These are phyloP conservation scores for Botrytis cinerea DNA, from an alignment of 2,329 filamentous ascomycete genomes.

Conservation along the genomic window DNA sequence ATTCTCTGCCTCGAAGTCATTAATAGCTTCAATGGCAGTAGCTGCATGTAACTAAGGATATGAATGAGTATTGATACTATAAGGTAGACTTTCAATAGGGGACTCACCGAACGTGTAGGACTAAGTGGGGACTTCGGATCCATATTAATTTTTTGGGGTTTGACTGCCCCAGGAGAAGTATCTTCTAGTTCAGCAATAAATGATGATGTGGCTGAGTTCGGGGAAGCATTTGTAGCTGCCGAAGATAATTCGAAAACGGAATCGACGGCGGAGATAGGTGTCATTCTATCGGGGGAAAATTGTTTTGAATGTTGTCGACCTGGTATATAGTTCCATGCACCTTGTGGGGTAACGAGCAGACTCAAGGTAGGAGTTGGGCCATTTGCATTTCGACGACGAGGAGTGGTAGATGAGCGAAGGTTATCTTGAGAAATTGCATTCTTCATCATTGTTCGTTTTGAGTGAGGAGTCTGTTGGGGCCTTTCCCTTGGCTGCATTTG, in stretches of 20 bases:
- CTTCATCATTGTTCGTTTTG: not conserved
- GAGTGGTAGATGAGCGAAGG: not conserved
- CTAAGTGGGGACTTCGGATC: conserved; percentile 16
- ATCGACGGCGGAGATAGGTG: conserved; percentile 35
- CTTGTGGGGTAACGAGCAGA: conserved; percentile 28
- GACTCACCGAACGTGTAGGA: conserved; percentile 21
- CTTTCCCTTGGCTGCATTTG: conserved; percentile 18
- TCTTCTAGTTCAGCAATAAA: conserved; percentile 37
- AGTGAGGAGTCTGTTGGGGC: not conserved
- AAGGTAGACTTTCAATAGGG: not conserved
- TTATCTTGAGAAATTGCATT: not conserved
- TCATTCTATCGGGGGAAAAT: conserved; percentile 28
- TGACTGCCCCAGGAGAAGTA: conserved; percentile 29
- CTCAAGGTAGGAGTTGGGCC: conserved; percentile 23
- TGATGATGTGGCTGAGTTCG: conserved; percentile 30
- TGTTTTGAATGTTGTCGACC: conserved; percentile 29
- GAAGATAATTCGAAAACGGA: conserved; percentile 35
- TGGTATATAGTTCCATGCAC: conserved; percentile 30
- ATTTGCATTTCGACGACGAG: conserved; percentile 18
- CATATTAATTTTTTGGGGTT: not conserved
- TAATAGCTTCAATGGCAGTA: conserved; percentile 23
- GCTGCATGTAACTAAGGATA: conserved; percentile 12
- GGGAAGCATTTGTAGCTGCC: conserved; percentile 24
- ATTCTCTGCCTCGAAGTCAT: conserved; percentile 24
- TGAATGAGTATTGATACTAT: not conserved